Percentiles rank a stretch among this genome's conserved stretches.
These are phyloP conservation scores for Fusarium sp. DNA, from an alignment of 2,329 filamentous ascomycete genomes.

Conservation along the genomic window DNA sequence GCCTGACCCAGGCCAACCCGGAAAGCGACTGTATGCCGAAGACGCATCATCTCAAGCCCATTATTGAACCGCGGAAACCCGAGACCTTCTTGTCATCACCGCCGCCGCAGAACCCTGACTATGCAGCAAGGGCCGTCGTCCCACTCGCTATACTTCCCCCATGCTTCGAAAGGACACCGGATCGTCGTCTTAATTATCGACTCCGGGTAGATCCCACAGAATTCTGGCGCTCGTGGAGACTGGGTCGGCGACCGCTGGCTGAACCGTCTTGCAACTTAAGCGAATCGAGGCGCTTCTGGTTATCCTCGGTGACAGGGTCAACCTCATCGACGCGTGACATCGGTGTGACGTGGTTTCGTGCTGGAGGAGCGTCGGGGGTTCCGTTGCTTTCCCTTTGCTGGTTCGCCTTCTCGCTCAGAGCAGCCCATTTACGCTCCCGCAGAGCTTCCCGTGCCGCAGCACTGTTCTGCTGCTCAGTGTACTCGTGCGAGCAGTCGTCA, in stretches of 20 bases:
- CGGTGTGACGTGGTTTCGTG: slow-evolving; percentile 52
- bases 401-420: slow-evolving; percentile 83
- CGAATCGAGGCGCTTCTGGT: slow-evolving; percentile 87
- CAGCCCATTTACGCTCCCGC: slow-evolving; percentile 90
- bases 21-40: slow-evolving; percentile 30
- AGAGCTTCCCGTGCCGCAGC: slow-evolving; percentile 85
- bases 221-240: slow-evolving; percentile 69
- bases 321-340: slow-evolving; percentile 76
- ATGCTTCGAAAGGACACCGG: slow-evolving; percentile 19
- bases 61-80: slow-evolving; percentile 37
- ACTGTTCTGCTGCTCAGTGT: slow-evolving; percentile 95
- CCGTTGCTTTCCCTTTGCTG: slow-evolving; percentile 65
- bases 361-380: slow-evolving; percentile 45
- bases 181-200: slow-evolving; percentile 54
- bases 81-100: slow-evolving; percentile 35
- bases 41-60: slow-evolving; percentile 36
- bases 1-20: slow-evolving; percentile 17
- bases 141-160: slow-evolving; percentile 5
- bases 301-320: slow-evolving; percentile 84
- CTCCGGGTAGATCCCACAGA: slow-evolving; percentile 67
- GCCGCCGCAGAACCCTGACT: slow-evolving; percentile 21
- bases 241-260: slow-evolving; percentile 64
- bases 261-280: slow-evolving; percentile 86
- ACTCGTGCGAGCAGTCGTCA: slow-evolving; percentile 98
- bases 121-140: slow-evolving; percentile 30